Base-by-base conservation (phyloP, 768 basidiomycete genomes). In the Leucosporidium scottii region DNA sequence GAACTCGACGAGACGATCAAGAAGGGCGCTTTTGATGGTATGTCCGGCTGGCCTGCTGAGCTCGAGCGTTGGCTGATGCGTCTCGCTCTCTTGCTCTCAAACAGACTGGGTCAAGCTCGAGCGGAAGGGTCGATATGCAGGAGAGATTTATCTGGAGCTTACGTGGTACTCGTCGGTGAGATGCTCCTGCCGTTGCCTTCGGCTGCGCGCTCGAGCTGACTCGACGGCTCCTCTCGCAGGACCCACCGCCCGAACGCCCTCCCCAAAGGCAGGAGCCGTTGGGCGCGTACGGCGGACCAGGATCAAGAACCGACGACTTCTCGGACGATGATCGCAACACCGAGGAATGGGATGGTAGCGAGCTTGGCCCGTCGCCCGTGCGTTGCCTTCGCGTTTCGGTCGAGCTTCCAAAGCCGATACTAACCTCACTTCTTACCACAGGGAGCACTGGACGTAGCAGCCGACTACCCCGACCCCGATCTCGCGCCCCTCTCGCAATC, bases 31-130 rank as follows among this genome's bases (percentile, higher is more conserved):
- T 93, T 91, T 70, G 93, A 97, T 77, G 90, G 93, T 91, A 74
- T 50, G 88, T 79, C 53, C 50, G 55, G 28, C 21, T 48, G 13
- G 47, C n/a, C 47, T 64, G 48, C 48, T 20, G 25, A 48, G n/a
- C n/a, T 49, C 36, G 8, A 64, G 79, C 79, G 81, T 56, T 44
- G 71, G 81, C 23, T 56, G 59, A 34, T 50, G 61, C 74, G 77
- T 44, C 67, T 79, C 65, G 28, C 78, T n/a, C n/a, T n/a, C n/a
- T n/a, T 57, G 53, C 25, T 21, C n/a, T 0, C 31, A 0, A 30
- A 28, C 75, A 98, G 96, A 97, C 78, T 98, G 93, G 96, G 93
- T 94, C 77, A 87, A 87, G 27, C 81, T 98, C 31, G 85, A 83
- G 78, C 83, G 89, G 80, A 97, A 93, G 79, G 86, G 85, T 3